A percentile compares a stretch with the other conserved stretches of the same genome.
Conservation (phyloP, 1,139 yeast species). For the Suhomyces bokatorum region DNA sequence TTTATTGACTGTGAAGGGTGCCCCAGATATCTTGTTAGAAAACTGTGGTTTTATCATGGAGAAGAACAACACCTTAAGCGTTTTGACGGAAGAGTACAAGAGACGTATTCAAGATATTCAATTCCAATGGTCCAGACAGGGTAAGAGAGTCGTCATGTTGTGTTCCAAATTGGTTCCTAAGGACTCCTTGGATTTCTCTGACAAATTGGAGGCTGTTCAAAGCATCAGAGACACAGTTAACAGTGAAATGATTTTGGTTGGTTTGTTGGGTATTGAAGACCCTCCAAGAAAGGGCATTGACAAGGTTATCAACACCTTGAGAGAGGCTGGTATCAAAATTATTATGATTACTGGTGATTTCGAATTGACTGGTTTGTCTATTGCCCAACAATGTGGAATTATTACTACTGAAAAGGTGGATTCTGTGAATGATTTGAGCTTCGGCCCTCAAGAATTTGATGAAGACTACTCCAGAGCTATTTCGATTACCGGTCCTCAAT, state of each 20-base stretch:
- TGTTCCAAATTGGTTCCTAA: conserved; percentile 29
- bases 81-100: conserved; percentile 17
- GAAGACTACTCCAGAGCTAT: conserved; percentile 24
- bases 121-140: conserved; percentile 40
- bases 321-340: conserved; percentile 51
- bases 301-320: conserved; percentile 37
- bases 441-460: conserved; percentile 7
- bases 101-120: conserved; percentile 29
- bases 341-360: conserved; percentile 59
- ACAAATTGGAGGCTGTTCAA: conserved; percentile 12
- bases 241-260: conserved; percentile 32
- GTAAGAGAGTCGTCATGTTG: conserved; percentile 48
- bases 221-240: conserved; percentile 15
- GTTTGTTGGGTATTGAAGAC: conserved; percentile 51
- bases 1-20: conserved; percentile 46
- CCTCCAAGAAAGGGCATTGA: conserved; percentile 50
- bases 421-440: conserved; percentile 21
- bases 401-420: conserved; percentile 32
- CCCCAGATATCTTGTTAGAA: conserved; percentile 48
- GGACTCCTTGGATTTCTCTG: conserved; percentile 12
- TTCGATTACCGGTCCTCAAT: conserved; percentile 42
- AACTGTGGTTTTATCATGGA: conserved; percentile 29
- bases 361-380: conserved; percentile 53
- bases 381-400: conserved; percentile 50
- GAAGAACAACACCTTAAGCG: conserved; percentile 15